Conservation (phyloP, 345 rosid genomes). For the Sisymbrium altissimum region DNA sequence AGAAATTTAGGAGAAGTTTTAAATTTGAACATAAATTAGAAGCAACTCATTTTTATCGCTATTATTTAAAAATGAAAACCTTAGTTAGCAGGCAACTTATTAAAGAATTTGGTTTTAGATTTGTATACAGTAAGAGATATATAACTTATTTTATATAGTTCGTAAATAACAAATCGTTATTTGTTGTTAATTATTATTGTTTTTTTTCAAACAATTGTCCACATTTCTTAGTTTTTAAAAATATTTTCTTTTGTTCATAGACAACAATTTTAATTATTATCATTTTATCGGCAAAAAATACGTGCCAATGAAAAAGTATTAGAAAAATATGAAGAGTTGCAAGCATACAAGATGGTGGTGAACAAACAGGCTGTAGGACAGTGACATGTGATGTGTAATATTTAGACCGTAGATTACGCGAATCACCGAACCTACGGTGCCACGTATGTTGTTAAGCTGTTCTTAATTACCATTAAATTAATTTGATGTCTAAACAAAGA, state of each 20-base stretch:
- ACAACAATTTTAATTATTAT: neutral
- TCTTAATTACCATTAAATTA: constrained; percentile 5
- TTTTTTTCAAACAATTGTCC: neutral
- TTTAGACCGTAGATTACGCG: constrained; percentile 31
- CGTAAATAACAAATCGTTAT: neutral
- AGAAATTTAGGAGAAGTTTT: neutral
- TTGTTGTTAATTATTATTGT: neutral
- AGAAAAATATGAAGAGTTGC: neutral
- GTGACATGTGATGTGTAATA: constrained; percentile 21
- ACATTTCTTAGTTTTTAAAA: neutral
- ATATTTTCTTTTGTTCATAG: neutral
- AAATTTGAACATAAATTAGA: neutral
- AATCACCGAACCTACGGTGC: constrained; percentile 22
- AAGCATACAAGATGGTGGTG: constrained; percentile 1
- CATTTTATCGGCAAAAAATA: constrained; percentile 10
- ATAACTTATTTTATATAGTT: neutral
- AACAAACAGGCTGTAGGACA: constrained; percentile 29
- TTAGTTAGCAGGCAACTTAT: too few relatives aligned
- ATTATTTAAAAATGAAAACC: too few relatives aligned
- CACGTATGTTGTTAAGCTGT: constrained; percentile 28
- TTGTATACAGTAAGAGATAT: too few relatives aligned
- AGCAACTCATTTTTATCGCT: too few relatives aligned
- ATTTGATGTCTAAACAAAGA: neutral
- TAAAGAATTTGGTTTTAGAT: too few relatives aligned
- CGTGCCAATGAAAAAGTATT: constrained; percentile 11